Evolutionary conservation across 441 rosid genomes (phyloP).

Genomic region (Adansonia grandidieri): DNA sequence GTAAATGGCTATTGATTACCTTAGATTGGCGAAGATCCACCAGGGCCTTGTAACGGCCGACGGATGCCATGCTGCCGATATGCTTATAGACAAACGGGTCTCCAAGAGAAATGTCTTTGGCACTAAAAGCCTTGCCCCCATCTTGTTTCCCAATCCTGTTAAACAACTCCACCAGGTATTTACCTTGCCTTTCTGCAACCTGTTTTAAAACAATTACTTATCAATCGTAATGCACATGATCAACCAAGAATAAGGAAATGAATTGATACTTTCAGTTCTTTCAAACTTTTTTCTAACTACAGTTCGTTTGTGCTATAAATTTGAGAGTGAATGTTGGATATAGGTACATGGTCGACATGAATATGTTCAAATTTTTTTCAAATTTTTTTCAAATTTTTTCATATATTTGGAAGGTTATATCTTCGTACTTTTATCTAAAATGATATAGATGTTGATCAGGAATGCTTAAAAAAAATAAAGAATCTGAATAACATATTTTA

Average conservation of each 20-base stretch:
- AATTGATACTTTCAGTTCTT: background rate
- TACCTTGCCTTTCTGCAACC: slow-evolving; percentile 97
- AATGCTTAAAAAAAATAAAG: too few relatives aligned
- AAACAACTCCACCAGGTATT: slow-evolving; percentile 64
- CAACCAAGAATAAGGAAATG: background rate
- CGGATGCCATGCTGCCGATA: slow-evolving; percentile 92
- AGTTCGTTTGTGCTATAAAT: background rate
- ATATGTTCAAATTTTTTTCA: too few relatives aligned
- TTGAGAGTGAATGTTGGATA: too few relatives aligned
- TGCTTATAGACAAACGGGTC: slow-evolving; percentile 84
- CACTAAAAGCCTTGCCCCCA: slow-evolving; percentile 66
- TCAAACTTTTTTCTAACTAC: background rate
- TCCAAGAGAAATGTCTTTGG: slow-evolving; percentile 54
- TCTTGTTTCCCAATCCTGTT: slow-evolving; percentile 63
- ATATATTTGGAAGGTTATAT: too few relatives aligned
- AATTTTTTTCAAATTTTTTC: too few relatives aligned
- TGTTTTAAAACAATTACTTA: slow-evolving; percentile 29
- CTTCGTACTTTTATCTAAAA: too few relatives aligned
- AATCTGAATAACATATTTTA: too few relatives aligned
- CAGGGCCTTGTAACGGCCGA: slow-evolving; percentile 84
- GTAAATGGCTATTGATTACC: slow-evolving; percentile 39
- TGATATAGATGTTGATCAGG: too few relatives aligned
- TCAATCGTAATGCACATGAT: background rate
- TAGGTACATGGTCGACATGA: too few relatives aligned
- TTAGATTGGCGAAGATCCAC: slow-evolving; percentile 88